These are phyloP conservation scores for Nannochloropsis granulata DNA, from an alignment of 108 stramenopile genomes.

Conservation along the genomic window DNA sequence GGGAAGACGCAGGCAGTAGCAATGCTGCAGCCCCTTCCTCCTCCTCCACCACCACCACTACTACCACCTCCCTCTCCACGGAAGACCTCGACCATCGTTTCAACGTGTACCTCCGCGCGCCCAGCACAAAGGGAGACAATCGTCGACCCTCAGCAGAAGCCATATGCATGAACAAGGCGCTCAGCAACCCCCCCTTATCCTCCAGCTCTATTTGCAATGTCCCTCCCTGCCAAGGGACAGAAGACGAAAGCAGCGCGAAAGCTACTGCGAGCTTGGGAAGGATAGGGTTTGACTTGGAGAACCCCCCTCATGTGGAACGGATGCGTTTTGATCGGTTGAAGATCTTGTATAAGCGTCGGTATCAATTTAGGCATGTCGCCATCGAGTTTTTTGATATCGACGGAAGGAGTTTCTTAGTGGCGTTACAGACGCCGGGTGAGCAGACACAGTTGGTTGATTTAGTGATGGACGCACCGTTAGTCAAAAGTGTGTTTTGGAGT, in stretches of 20 bases:
- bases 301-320: neutral
- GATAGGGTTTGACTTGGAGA: neutral
- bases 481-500: slow-evolving; percentile 10
- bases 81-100: neutral
- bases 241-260: neutral
- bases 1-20: neutral
- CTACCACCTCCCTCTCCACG: neutral
- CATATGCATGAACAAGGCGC: neutral
- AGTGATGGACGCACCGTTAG: slow-evolving; percentile 3
- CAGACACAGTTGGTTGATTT: slow-evolving; percentile 14
- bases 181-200: neutral
- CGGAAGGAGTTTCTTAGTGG: slow-evolving; percentile 15
- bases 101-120: neutral
- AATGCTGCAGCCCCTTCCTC: neutral
- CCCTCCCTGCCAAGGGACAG: neutral
- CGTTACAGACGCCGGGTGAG: slow-evolving; percentile 2
- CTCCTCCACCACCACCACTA: neutral
- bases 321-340: neutral
- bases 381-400: slow-evolving; percentile 33
- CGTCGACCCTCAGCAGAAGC: neutral
- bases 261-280: neutral
- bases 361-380: slow-evolving; percentile 34
- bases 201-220: neutral
- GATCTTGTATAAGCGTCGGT: slow-evolving; percentile 30
- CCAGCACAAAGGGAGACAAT: neutral